Percentiles rank a stretch among this genome's conserved stretches.
phyloP scores from a whole-genome alignment of 306 rosid genomes.

The Vicia villosa region DNA sequence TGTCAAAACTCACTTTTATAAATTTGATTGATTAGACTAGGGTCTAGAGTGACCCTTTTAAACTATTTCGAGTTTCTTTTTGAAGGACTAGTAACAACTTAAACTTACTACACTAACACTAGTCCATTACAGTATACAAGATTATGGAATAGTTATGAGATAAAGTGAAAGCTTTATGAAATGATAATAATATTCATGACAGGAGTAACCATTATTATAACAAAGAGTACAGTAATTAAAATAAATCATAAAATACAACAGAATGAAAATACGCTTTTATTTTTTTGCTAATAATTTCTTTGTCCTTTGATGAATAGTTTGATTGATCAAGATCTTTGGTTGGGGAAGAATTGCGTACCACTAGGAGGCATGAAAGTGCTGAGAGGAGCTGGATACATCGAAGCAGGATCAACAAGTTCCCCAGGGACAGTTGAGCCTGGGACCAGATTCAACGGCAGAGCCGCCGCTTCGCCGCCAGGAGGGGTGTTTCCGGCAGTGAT shows the following conservation, averaged over 20 bases:
- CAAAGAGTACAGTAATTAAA: neutral
- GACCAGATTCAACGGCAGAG: slow-evolving; percentile 65
- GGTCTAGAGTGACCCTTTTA: no score
- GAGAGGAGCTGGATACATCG: slow-evolving; percentile 68
- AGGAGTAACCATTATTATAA: neutral
- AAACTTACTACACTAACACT: neutral
- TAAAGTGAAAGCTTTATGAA: slow-evolving; percentile 4
- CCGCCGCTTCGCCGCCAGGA: slow-evolving; percentile 44
- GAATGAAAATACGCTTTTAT: neutral
- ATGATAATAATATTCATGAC: neutral
- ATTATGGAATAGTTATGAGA: slow-evolving; percentile 31
- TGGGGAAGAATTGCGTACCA: slow-evolving; percentile 99
- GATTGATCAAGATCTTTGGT: slow-evolving; percentile 82
- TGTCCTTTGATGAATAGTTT: slow-evolving; percentile 27
- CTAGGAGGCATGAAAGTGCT: slow-evolving; percentile 82
- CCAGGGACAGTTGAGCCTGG: slow-evolving; percentile 39
- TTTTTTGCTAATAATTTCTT: neutral
- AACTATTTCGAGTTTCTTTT: no score
- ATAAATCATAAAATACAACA: slow-evolving; percentile 1
- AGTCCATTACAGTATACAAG: slow-evolving; percentile 8
- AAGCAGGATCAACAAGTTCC: slow-evolving; percentile 57
- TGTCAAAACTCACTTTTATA: no score
- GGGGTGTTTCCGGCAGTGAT: slow-evolving; percentile 56
- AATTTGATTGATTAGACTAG: no score
- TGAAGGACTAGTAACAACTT: neutral